Base-by-base conservation (phyloP, 139 green algal genomes). In the Chlorella sp. region DNA sequence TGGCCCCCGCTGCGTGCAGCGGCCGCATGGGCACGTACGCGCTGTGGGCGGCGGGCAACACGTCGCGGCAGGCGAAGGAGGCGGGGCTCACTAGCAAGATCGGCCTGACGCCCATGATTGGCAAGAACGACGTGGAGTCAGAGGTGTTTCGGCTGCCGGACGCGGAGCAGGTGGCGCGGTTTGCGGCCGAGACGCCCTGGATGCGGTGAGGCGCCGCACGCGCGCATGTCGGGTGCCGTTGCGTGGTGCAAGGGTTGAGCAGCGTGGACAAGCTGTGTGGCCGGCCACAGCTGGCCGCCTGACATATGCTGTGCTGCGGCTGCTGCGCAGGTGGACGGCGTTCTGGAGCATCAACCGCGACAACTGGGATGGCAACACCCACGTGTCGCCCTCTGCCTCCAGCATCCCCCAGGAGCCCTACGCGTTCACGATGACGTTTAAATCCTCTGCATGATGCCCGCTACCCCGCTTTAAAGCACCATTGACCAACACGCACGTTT, bases 11-110 rank as follows among this genome's bases (percentile, higher is more conserved):
- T n/a, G n/a, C n/a, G n/a, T n/a, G n/a, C n/a, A n/a, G 29, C 7
- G 69, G 69, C 40, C 17, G 29, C 1, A 76, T 76, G 69, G 69
- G 69, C n/a, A n/a, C 66, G 14, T 76, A 76, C 29, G 40, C 69
- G 38, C 66, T 76, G n/a, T 53, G 67, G 53, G 69, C 69, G 3
- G 53, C 51, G 0, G 12, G 36, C 19, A 41, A 53, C 38, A 67
- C 69, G 0, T 36, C 40, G n/a, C 25, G 36, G 48, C 69, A 76
- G 69, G 69, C 69, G 27, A 38, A 67, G 23, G 9, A 12, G 11
- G 69, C 41, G 38, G 56, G 56, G 8, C 41, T 67, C 8, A n/a
- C 14, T 1, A 21, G 9, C 64, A 41, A 71, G 65, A 71, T 74
- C 23, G 67, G 67, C 4, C 27, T 50, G 2, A 64, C 36, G 6